Conservation (phyloP, 768 basidiomycete genomes). For the Mycena vulgaris region DNA sequence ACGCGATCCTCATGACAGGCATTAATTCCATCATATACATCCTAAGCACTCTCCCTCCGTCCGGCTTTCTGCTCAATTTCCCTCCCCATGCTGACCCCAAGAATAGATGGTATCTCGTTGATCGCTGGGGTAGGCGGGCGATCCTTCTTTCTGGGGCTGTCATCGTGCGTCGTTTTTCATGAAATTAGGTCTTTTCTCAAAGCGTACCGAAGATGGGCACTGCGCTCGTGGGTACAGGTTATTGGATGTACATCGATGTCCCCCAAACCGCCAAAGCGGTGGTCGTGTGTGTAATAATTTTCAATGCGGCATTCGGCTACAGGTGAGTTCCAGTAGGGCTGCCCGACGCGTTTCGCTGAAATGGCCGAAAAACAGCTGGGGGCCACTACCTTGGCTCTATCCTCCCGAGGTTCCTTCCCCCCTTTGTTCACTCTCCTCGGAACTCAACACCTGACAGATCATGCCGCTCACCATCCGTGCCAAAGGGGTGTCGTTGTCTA, state of each 20-base stretch:
- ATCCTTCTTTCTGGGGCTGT: constrained; percentile 92
- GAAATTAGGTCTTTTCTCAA: background rate
- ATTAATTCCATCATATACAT: constrained; percentile 91
- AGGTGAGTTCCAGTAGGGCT: constrained; percentile 58
- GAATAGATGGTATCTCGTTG: constrained; percentile 92
- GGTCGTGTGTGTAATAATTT: constrained; percentile 90
- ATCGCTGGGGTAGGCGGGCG: constrained; percentile 89
- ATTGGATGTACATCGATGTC: constrained; percentile 95
- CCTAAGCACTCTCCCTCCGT: constrained; percentile 88
- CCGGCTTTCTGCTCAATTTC: constrained; percentile 45
- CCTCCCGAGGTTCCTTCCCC: constrained; percentile 78
- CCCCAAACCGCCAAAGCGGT: constrained; percentile 90
- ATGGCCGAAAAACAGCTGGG: constrained; percentile 73
- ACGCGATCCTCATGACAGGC: constrained; percentile 96
- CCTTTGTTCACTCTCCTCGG: background rate
- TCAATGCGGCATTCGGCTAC: constrained; percentile 95
- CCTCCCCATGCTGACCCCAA: constrained; percentile 28
- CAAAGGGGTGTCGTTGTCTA: constrained; percentile 96
- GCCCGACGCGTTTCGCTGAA: constrained; percentile 4
- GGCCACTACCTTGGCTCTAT: constrained; percentile 90
- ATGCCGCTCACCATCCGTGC: constrained; percentile 92
- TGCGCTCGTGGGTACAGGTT: constrained; percentile 85
- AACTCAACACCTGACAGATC: constrained; percentile 66
- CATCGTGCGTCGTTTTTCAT: constrained; percentile 63
- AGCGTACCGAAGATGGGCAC: constrained; percentile 77